Conservation (phyloP, 2,329 filamentous ascomycete species). For the Botrytis aclada region DNA sequence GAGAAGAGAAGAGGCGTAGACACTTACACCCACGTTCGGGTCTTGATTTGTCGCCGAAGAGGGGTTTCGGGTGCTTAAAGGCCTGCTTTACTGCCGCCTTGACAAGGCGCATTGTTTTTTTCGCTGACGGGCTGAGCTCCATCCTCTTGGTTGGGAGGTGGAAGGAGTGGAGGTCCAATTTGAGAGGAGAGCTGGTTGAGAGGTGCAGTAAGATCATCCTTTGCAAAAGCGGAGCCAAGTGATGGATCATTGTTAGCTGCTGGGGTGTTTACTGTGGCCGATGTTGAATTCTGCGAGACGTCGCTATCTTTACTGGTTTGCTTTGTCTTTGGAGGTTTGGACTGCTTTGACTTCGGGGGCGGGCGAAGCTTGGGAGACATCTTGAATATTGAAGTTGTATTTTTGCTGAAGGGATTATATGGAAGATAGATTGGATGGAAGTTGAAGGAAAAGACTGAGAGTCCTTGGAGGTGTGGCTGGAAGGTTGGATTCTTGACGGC, state of each 20-base stretch:
- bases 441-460: background rate
- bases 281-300: background rate
- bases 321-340: background rate
- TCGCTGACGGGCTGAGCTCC: no score
- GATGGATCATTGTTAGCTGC: background rate
- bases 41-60: no score
- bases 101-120: no score
- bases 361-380: background rate
- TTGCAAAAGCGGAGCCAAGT: background rate
- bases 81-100: accelerated
- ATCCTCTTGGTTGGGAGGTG: accelerated
- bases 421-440: no score
- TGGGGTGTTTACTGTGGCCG: background rate
- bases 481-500: no score
- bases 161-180: background rate
- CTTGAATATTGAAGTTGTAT: background rate
- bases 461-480: background rate
- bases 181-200: accelerated
- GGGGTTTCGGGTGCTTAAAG: no score
- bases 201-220: background rate
- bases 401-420: background rate
- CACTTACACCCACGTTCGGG: no score
- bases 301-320: accelerated
- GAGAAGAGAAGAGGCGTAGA: background rate
- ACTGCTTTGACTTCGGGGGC: background rate